Evolutionary conservation across 2,329 filamentous ascomycete genomes (phyloP).

Genomic region (Leptographium galeiforme): DNA sequence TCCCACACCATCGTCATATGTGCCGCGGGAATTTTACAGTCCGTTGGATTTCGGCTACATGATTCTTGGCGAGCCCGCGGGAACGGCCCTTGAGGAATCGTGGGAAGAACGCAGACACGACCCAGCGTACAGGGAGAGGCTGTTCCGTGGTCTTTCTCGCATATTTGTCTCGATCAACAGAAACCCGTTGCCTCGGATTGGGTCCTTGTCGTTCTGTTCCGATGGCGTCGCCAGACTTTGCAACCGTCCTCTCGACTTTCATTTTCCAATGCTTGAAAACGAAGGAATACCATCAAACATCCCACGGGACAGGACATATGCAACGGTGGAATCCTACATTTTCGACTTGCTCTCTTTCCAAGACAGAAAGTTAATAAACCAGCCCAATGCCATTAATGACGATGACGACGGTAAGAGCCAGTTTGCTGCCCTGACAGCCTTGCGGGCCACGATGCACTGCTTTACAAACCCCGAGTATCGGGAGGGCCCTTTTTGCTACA

Average conservation of each 20-base stretch:
- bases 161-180: no score
- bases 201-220: neutral
- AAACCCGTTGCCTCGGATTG: neutral
- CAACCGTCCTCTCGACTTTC: neutral
- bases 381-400: neutral
- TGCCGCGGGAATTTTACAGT: no score
- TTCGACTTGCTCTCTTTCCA: neutral
- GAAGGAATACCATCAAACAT: neutral
- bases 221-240: neutral
- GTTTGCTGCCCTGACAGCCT: neutral
- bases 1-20: no score
- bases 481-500: conserved; percentile 13
- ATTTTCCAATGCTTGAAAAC: neutral
- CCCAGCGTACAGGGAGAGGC: no score
- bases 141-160: no score
- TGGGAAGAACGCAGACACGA: no score
- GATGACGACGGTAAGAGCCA: neutral
- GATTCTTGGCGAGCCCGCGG: no score
- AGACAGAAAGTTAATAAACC: neutral
- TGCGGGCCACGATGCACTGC: neutral
- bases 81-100: no score
- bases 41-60: no score
- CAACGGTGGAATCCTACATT: neutral
- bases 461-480: neutral
- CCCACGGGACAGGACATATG: neutral